phyloP scores from a whole-genome alignment of 2,329 filamentous ascomycete genomes.

The Diplodia mutila region DNA sequence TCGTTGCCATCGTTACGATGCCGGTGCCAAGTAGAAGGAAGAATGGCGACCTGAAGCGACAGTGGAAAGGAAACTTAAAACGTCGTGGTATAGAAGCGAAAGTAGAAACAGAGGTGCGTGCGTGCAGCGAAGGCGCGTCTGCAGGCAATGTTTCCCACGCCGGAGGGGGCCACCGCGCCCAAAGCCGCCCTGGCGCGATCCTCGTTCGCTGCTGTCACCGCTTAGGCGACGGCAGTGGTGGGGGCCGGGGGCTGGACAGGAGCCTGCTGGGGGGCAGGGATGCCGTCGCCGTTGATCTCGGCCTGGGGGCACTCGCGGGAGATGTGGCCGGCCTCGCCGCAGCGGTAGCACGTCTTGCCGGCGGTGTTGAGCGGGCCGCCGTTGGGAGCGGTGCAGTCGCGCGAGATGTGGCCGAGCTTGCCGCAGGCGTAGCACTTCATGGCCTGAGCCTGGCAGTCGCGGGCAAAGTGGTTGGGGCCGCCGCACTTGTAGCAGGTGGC shows the following conservation, averaged over 20 bases:
- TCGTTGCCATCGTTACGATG: slow-evolving; percentile 30
- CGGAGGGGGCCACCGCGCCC: slow-evolving; percentile 13
- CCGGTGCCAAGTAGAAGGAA: slow-evolving; percentile 27
- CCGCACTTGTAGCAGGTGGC: slow-evolving; percentile 73
- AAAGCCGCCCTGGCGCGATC: slow-evolving; percentile 25
- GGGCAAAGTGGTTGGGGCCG: slow-evolving; percentile 95
- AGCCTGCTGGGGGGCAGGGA: slow-evolving; percentile 37
- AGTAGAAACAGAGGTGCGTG: slow-evolving; percentile 25
- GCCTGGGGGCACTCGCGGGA: slow-evolving; percentile 91
- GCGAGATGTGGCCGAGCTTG: slow-evolving; percentile 91
- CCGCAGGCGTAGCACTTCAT: slow-evolving; percentile 99
- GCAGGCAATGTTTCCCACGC: slow-evolving; percentile 5
- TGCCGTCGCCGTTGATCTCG: slow-evolving; percentile 52
- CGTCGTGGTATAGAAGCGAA: slow-evolving; percentile 27
- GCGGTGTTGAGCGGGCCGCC: slow-evolving; percentile 93
- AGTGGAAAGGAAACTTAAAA: slow-evolving; percentile 23
- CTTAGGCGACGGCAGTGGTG: slow-evolving; percentile 46
- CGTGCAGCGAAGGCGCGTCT: slow-evolving; percentile 3
- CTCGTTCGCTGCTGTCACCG: slow-evolving; percentile 15
- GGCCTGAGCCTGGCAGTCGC: slow-evolving; percentile 96
- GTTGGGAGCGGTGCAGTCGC: slow-evolving; percentile 95
- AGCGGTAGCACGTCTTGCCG: slow-evolving; percentile 98
- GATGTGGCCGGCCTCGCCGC: slow-evolving; percentile 93
- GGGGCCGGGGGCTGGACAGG: slow-evolving; percentile 47
- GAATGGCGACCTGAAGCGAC: slow-evolving; percentile 27